These are phyloP conservation scores for Isabelozyma gotoi DNA, from an alignment of 805 yeast species.

Conservation along the genomic window DNA sequence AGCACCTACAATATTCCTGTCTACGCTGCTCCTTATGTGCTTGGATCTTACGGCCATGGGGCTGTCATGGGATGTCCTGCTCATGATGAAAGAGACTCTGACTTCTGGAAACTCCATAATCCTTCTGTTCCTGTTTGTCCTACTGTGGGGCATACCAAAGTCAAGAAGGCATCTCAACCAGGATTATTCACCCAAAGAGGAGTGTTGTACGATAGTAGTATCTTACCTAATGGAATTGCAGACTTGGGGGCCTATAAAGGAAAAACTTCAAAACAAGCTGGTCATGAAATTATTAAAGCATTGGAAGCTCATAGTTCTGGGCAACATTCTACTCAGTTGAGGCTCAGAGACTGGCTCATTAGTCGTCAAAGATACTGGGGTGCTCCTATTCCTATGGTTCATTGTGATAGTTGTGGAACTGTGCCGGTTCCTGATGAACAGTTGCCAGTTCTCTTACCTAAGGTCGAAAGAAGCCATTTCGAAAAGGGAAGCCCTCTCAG, in stretches of 20 bases:
- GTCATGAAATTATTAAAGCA: slow-evolving; percentile 38
- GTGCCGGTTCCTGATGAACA: slow-evolving; percentile 91
- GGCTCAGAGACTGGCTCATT: slow-evolving; percentile 90
- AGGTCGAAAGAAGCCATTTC: slow-evolving; percentile 49
- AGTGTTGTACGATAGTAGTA: slow-evolving; percentile 26
- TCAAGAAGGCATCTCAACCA: slow-evolving; percentile 4
- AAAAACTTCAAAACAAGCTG: slow-evolving; percentile 50
- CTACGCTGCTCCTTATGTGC: slow-evolving; percentile 87
- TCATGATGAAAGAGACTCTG: slow-evolving; percentile 82
- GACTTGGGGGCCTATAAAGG: slow-evolving; percentile 48
- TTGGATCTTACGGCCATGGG: slow-evolving; percentile 81
- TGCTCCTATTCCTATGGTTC: slow-evolving; percentile 93
- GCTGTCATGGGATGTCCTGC: slow-evolving; percentile 99
- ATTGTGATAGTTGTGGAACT: slow-evolving; percentile 81
- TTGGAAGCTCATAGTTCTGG: slow-evolving; percentile 48
- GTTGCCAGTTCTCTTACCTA: slow-evolving; percentile 80
- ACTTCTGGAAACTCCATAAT: slow-evolving; percentile 70
- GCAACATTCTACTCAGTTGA: slow-evolving; percentile 48
- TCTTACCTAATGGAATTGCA: slow-evolving; percentile 22
- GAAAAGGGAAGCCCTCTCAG: slow-evolving; percentile 68
- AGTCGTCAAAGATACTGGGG: slow-evolving; percentile 98
- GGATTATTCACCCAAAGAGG: slow-evolving; percentile 54
- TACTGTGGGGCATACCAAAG: slow-evolving; percentile 45
- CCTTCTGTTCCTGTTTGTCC: slow-evolving; percentile 42
- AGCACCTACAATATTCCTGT: slow-evolving; percentile 55